These are phyloP conservation scores for Plasmodium knowlesi DNA, from an alignment of 169 alveolate genomes.

Conservation along the genomic window DNA sequence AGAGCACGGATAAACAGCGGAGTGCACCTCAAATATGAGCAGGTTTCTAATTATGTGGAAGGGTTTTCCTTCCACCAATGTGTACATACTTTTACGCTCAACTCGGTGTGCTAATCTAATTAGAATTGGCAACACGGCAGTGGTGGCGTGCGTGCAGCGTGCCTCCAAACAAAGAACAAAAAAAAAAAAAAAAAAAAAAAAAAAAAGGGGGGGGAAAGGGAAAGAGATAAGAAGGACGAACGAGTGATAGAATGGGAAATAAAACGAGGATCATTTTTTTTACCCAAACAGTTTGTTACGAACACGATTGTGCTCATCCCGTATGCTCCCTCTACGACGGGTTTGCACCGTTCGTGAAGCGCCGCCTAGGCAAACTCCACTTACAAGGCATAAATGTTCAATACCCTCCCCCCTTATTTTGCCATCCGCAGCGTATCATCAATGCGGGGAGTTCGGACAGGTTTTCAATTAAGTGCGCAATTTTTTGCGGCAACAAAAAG, in stretches of 20 bases:
- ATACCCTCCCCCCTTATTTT: background rate
- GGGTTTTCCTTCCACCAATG: background rate
- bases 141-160: background rate
- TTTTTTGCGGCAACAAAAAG: background rate
- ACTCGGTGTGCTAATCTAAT: background rate
- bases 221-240: background rate
- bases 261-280: background rate
- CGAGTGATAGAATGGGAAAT: background rate
- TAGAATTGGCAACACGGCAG: background rate
- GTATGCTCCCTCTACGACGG: background rate
- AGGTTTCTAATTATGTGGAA: background rate
- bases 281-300: background rate
- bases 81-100: background rate
- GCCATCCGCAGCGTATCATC: background rate
- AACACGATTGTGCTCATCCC: background rate
- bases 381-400: background rate
- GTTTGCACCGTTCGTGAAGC: background rate
- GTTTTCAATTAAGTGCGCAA: background rate
- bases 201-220: background rate
- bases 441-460: background rate
- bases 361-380: background rate
- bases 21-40: background rate
- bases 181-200: no score
- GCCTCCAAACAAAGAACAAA: slow-evolving; percentile 2
- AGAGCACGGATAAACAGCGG: background rate